These are phyloP conservation scores for Alternaria brassicae DNA, from an alignment of 2,329 filamentous ascomycete species.

Conservation along the genomic window DNA sequence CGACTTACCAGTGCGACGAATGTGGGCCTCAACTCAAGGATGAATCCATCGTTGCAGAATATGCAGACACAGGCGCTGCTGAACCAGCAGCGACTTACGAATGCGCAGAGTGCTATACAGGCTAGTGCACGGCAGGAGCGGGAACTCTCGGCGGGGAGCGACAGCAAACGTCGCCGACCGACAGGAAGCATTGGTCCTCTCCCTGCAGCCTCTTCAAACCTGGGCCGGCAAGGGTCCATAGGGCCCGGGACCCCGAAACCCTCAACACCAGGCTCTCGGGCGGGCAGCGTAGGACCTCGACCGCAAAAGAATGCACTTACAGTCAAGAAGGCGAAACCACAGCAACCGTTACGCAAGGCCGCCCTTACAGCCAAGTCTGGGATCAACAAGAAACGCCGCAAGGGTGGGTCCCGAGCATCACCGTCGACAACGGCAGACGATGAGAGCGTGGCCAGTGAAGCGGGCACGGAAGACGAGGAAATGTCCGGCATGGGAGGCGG, in stretches of 20 bases:
- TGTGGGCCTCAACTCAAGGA: constrained; percentile 38
- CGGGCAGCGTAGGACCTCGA: constrained; percentile 65
- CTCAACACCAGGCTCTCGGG: constrained; percentile 61
- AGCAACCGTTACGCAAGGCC: constrained; percentile 54
- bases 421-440: constrained; percentile 58
- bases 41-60: constrained; percentile 43
- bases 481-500: constrained; percentile 58
- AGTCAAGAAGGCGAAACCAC: constrained; percentile 63
- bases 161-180: constrained; percentile 66
- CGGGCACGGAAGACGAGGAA: constrained; percentile 54
- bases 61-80: constrained; percentile 48
- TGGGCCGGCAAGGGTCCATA: constrained; percentile 65
- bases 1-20: constrained; percentile 49
- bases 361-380: constrained; percentile 46
- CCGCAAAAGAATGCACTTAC: constrained; percentile 55
- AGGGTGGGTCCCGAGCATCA: constrained; percentile 48
- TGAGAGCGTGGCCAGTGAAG: constrained; percentile 60
- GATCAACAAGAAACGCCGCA: constrained; percentile 49
- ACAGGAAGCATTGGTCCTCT: constrained; percentile 62
- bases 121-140: constrained; percentile 53
- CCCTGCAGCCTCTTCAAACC: constrained; percentile 61
- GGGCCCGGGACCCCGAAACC: constrained; percentile 70
- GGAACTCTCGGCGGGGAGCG: constrained; percentile 62
- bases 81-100: constrained; percentile 48
- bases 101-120: constrained; percentile 43